phyloP scores from a whole-genome alignment of 805 yeast species.

The Saturnispora serradocipensis region DNA sequence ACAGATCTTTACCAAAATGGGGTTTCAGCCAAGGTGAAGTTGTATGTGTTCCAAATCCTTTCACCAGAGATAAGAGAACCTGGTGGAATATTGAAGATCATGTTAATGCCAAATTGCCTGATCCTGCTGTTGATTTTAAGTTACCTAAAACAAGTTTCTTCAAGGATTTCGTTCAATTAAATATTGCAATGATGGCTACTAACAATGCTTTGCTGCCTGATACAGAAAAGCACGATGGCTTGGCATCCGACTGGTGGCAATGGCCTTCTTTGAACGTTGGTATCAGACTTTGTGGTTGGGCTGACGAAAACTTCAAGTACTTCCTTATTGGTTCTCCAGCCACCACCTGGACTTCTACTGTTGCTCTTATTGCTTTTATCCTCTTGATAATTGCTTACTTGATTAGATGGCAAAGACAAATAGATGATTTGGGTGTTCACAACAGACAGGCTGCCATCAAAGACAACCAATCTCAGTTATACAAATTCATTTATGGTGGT shows the following conservation, averaged over 20 bases:
- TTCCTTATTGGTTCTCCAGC: slow-evolving; percentile 71
- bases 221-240: slow-evolving; percentile 58
- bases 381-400: slow-evolving; percentile 35
- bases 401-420: slow-evolving; percentile 80
- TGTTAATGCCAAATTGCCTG: slow-evolving; percentile 47
- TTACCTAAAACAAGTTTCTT: slow-evolving; percentile 69
- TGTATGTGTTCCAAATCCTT: slow-evolving; percentile 61
- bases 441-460: slow-evolving; percentile 10
- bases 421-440: slow-evolving; percentile 41
- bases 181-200: slow-evolving; percentile 83
- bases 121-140: slow-evolving; percentile 50
- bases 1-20: slow-evolving; percentile 65
- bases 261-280: slow-evolving; percentile 81
- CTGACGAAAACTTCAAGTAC: slow-evolving; percentile 47
- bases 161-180: slow-evolving; percentile 66
- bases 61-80: slow-evolving; percentile 68
- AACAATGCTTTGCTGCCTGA: slow-evolving; percentile 78
- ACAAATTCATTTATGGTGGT: slow-evolving; percentile 50
- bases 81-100: slow-evolving; percentile 86
- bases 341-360: slow-evolving; percentile 66
- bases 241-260: slow-evolving; percentile 75
- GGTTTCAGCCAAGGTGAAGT: slow-evolving; percentile 87
- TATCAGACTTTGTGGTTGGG: slow-evolving; percentile 70
- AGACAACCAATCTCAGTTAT: slow-evolving; percentile 11
- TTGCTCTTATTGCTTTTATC: slow-evolving; percentile 47